These are phyloP conservation scores for Stephania yunnanensis DNA, from an alignment of 164 flowering plant species.

Conservation along the genomic window DNA sequence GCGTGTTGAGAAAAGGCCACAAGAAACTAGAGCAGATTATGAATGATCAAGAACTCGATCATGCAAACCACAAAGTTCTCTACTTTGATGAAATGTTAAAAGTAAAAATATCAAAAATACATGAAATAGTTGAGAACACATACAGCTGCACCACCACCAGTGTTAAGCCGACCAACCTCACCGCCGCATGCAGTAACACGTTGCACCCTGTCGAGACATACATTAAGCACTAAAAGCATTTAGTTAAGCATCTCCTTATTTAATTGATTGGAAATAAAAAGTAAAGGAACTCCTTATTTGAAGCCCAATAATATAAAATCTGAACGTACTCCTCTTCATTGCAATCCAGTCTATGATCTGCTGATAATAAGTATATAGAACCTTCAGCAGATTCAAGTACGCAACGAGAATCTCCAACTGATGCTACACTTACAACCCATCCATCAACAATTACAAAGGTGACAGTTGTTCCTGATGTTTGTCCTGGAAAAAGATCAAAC, in stretches of 20 bases:
- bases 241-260: not conserved
- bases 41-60: not conserved
- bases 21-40: not conserved
- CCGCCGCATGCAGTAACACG: slow-evolving; percentile 94
- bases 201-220: slow-evolving; percentile 49
- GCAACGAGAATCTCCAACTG: slow-evolving; percentile 97
- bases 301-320: slow-evolving; percentile 2
- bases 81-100: not conserved
- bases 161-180: slow-evolving; percentile 92
- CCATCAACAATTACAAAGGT: slow-evolving; percentile 93
- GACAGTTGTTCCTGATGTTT: slow-evolving; percentile 92
- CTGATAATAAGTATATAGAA: slow-evolving; percentile 61
- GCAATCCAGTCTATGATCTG: slow-evolving; percentile 91
- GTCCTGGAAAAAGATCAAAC: slow-evolving; percentile 41
- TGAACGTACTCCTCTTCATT: slow-evolving; percentile 84
- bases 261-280: not conserved
- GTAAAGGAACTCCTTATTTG: not conserved
- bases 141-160: slow-evolving; percentile 95
- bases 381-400: slow-evolving; percentile 96
- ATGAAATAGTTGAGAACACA: not conserved
- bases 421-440: slow-evolving; percentile 89
- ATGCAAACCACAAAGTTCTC: not conserved
- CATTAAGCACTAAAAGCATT: slow-evolving; percentile 1
- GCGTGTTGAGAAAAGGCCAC: not conserved
- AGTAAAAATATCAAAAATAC: not conserved